Evolutionary conservation across 495 filamentous ascomycete species (phyloP).

Genomic region (Penicillium argentinense): DNA sequence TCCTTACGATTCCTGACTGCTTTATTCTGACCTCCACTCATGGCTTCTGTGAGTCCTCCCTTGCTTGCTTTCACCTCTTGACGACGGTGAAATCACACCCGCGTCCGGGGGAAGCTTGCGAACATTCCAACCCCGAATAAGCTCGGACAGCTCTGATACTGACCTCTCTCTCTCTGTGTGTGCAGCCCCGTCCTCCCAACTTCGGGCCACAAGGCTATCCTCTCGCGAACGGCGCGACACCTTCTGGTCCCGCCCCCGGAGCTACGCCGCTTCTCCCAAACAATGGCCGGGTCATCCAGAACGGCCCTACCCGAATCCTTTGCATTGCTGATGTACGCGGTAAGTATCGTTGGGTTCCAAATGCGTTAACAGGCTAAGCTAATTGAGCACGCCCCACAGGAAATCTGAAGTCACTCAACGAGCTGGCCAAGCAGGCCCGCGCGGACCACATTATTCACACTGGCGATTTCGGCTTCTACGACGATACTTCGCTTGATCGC

Average conservation of each 20-base stretch:
- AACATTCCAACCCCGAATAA: conserved; percentile 2
- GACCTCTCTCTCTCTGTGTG: conserved; percentile 2
- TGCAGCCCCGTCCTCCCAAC: conserved; percentile 47
- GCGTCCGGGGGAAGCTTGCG: conserved; percentile 5
- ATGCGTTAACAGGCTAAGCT: conserved; percentile 4
- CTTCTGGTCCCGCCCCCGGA: conserved; percentile 49
- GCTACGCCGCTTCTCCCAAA: conserved; percentile 60
- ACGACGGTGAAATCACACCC: conserved; percentile 11
- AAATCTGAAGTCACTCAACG: conserved; percentile 93
- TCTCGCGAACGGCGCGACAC: conserved; percentile 47
- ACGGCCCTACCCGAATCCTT: conserved; percentile 78
- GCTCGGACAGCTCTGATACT: conserved; percentile 5
- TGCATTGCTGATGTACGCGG: conserved; percentile 98
- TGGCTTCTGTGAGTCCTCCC: conserved; percentile 55
- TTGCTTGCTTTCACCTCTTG: conserved; percentile 17
- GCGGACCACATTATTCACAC: conserved; percentile 98
- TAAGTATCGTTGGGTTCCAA: conserved; percentile 37
- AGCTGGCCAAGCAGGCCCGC: conserved; percentile 87
- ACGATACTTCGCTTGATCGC: conserved; percentile 90
- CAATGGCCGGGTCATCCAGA: conserved; percentile 77
- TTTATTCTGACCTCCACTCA: conserved; percentile 24
- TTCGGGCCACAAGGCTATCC: conserved; percentile 51
- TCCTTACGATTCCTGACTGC: conserved; percentile 8
- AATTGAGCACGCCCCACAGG: conserved; percentile 53
- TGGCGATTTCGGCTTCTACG: conserved; percentile 99